Base-by-base conservation (phyloP, 345 rosid species). In the Bruguiera gymnorhiza region DNA sequence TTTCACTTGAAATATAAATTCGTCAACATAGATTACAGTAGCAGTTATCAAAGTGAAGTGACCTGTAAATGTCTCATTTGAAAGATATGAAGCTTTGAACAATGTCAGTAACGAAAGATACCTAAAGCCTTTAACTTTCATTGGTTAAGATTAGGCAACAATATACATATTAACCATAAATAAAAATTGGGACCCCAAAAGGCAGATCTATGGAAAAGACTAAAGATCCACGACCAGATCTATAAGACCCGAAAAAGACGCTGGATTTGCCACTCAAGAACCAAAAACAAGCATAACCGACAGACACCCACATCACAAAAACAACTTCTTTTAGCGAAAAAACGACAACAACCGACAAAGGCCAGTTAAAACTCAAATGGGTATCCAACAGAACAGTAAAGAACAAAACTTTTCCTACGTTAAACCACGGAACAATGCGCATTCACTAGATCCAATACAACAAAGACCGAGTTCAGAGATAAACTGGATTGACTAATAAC, bases 361-460 rank as follows among this genome's bases (percentile, higher is more conserved):
- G 39, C 11, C 54, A 36, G 30, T 39, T n/a, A 56, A 53, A 63
- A 58, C 39, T 30, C 57, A 63, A 65, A 64, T 46, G 75, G 68
- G 63, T 8, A n/a, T 43, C 21, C 30, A 60, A 8, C 13, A 57
- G 34, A 60, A 31, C 31, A n/a, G 54, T 8, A 66, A 8, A 60
- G 36, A 43, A 31, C 23, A 72, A 1, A n/a, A 21, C 6, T 29
- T 58, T 43, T 11, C 18, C 26, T 4, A 8, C 19, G 36, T 2
- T 9, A 31, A 53, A 6, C 7, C 23, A 34, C 50, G 63, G 31
- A 43, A 30, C 52, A 58, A 34, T 24, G 20, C 29, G 59, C 43
- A 30, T 68, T 67, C 27, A 61, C 63, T 73, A 48, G 66, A 63
- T 69, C 73, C 56, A 43, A 48, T 21, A 6, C 18, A 27, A 56